Conservation (phyloP, 805 yeast genomes). For the Nakazawaea pomicola region DNA sequence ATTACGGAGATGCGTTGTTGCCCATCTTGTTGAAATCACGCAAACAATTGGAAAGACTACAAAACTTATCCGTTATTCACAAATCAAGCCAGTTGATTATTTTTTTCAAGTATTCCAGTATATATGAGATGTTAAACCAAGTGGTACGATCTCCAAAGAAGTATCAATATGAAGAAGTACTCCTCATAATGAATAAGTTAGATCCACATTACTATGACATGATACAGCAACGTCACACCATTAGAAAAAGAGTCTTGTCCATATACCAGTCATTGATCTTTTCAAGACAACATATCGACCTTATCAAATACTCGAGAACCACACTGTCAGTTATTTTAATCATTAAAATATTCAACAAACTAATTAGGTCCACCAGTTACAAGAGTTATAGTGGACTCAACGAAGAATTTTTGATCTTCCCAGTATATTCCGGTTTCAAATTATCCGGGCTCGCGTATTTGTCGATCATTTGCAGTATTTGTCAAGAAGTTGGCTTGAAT, state of each 20-base stretch:
- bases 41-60: neutral
- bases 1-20: neutral
- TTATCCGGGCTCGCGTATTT: neutral
- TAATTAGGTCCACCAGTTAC: neutral
- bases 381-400: neutral
- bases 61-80: neutral
- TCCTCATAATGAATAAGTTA: conserved; percentile 1
- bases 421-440: conserved; percentile 3
- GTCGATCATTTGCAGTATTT: conserved; percentile 4
- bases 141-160: neutral
- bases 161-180: neutral
- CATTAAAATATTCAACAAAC: neutral
- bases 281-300: conserved; percentile 6
- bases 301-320: neutral
- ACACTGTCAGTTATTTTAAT: conserved; percentile 8
- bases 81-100: neutral
- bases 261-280: conserved; percentile 2
- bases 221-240: neutral
- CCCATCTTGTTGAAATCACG: neutral
- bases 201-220: neutral
- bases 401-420: conserved; percentile 2
- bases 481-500: conserved; percentile 8
- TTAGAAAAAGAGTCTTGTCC: conserved; percentile 1
- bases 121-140: conserved; percentile 1
- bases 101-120: conserved; percentile 2